These are phyloP conservation scores for Oryza brachyantha DNA, from an alignment of 176 grass and related monocot genomes.

Conservation along the genomic window DNA sequence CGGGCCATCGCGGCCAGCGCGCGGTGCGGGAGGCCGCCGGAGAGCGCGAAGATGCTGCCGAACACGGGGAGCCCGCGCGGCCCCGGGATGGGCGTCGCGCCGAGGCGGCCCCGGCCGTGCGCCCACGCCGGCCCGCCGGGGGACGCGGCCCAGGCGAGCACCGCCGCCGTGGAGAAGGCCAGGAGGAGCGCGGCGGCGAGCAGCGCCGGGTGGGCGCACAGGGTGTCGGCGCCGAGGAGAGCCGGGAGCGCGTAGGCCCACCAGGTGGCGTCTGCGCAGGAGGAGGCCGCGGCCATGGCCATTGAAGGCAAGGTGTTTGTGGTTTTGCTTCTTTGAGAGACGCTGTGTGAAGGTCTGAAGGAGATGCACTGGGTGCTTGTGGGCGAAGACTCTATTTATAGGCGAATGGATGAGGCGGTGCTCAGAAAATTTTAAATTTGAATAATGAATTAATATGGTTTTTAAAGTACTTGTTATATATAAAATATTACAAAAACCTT, in stretches of 20 bases:
- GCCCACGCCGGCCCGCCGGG: conserved; percentile 53
- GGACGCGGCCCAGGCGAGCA: conserved; percentile 53
- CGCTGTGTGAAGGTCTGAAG: too few relatives aligned
- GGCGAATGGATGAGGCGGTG: too few relatives aligned
- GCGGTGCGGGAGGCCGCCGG: conserved; percentile 52
- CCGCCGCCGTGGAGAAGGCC: conserved; percentile 15
- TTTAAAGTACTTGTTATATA: too few relatives aligned
- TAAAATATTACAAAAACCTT: too few relatives aligned
- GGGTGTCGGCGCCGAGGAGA: conserved; percentile 40
- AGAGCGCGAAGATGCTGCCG: conserved; percentile 58
- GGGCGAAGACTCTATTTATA: too few relatives aligned
- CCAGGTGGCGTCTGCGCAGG: conserved; percentile 55
- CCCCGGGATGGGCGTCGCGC: conserved; percentile 17
- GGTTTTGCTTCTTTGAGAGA: background rate
- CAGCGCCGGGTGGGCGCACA: conserved; percentile 29
- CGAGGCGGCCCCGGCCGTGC: conserved; percentile 35
- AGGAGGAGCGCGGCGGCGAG: conserved; percentile 31
- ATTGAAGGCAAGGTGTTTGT: background rate
- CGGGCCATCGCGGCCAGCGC: conserved; percentile 31
- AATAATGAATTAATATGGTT: too few relatives aligned
- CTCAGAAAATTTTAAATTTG: too few relatives aligned
- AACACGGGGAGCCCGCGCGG: conserved; percentile 59
- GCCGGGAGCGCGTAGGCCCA: conserved; percentile 58
- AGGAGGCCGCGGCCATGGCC: background rate
- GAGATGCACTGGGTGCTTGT: too few relatives aligned